Conservation (phyloP, 805 yeast species). For the Torulaspora gathmanii region DNA sequence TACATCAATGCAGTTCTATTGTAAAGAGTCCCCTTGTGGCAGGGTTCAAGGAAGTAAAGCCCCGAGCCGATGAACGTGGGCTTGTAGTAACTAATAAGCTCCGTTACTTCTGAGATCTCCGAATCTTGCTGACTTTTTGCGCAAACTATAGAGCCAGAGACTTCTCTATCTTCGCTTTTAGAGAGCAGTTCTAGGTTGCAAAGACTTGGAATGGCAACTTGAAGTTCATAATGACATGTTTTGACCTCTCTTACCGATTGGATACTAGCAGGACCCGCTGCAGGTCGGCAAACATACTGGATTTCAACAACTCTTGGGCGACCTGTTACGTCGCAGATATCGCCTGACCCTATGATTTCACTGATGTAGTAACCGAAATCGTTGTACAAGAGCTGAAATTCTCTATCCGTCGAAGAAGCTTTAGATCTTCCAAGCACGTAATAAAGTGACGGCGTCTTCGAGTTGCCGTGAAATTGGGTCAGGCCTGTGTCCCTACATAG, state of each 20-base stretch:
- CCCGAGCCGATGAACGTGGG: constrained; percentile 29
- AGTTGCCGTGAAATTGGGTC: constrained; percentile 43
- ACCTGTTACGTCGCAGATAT: constrained; percentile 54
- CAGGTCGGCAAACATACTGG: constrained; percentile 49
- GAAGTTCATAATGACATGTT: constrained; percentile 55
- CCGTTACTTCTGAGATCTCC: constrained; percentile 8
- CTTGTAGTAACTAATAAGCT: constrained; percentile 20
- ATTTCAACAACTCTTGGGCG: constrained; percentile 51
- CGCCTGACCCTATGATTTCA: constrained; percentile 45
- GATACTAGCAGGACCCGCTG: constrained; percentile 26
- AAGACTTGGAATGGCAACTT: constrained; percentile 46
- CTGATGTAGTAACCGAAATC: constrained; percentile 36
- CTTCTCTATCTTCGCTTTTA: constrained; percentile 22
- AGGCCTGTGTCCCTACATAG: constrained; percentile 47
- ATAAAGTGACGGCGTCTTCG: constrained; percentile 7
- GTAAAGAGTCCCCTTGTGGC: not conserved
- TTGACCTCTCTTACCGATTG: constrained; percentile 46
- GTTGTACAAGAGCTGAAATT: constrained; percentile 32
- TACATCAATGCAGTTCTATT: constrained; percentile 9
- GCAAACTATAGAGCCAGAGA: constrained; percentile 21
- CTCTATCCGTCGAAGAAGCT: constrained; percentile 17
- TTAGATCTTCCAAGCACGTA: constrained; percentile 31
- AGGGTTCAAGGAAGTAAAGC: constrained; percentile 24
- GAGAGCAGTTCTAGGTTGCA: constrained; percentile 39
- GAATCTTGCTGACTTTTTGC: not conserved